These are phyloP conservation scores for Rosa lucieae DNA, from an alignment of 306 rosid genomes.

Conservation along the genomic window DNA sequence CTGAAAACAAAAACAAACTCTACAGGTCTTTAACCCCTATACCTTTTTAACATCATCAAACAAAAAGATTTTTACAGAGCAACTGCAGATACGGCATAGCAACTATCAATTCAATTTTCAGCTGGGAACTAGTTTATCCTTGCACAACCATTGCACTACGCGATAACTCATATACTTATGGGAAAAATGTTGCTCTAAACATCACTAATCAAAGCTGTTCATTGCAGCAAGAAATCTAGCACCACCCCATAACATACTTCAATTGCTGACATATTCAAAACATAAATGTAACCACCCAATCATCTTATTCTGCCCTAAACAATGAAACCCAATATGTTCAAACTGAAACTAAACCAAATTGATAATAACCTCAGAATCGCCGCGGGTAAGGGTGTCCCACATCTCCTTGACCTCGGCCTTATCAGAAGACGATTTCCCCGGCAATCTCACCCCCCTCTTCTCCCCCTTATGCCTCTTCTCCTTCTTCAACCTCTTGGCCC, in stretches of 20 bases:
- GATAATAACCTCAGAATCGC: constrained; percentile 71
- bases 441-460: constrained; percentile 35
- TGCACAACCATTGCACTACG: not conserved
- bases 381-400: constrained; percentile 95
- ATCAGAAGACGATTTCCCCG: constrained; percentile 60
- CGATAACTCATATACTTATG: not conserved
- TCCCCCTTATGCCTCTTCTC: constrained; percentile 79
- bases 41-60: not conserved
- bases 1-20: not conserved
- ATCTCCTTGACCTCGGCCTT: constrained; percentile 88
- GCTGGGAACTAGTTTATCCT: too few relatives aligned
- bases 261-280: not conserved
- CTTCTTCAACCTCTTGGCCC: constrained; percentile 50
- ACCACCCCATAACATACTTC: too few relatives aligned
- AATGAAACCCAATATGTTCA: not conserved
- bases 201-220: not conserved
- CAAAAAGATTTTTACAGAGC: not conserved
- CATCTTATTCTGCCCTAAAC: not conserved
- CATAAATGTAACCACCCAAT: not conserved
- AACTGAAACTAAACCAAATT: not conserved
- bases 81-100: too few relatives aligned
- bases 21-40: not conserved
- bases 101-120: too few relatives aligned
- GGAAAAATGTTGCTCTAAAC: not conserved
- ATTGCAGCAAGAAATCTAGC: too few relatives aligned